These are phyloP conservation scores for Kalanchoe fedtschenkoi DNA, from an alignment of 164 flowering plant genomes.

Conservation along the genomic window DNA sequence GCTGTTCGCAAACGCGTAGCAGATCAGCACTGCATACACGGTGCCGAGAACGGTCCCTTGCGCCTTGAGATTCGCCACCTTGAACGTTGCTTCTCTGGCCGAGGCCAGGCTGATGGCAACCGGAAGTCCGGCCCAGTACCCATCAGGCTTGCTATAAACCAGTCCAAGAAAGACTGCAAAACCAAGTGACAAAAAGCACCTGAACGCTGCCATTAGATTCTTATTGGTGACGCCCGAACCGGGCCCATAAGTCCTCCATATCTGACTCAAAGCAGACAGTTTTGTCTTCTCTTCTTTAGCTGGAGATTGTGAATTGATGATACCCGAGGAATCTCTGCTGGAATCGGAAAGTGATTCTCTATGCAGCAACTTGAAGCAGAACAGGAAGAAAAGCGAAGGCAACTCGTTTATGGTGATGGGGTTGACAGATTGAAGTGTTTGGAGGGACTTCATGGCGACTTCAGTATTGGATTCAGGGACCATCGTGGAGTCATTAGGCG, in stretches of 20 bases:
- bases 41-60: slow-evolving; percentile 86
- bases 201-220: slow-evolving; percentile 51
- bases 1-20: slow-evolving; percentile 45
- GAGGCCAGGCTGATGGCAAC: slow-evolving; percentile 55
- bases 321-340: background rate
- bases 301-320: background rate
- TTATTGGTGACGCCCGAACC: slow-evolving; percentile 7
- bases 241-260: background rate
- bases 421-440: slow-evolving; percentile 26
- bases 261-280: background rate
- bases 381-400: slow-evolving; percentile 67
- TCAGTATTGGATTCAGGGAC: slow-evolving; percentile 28
- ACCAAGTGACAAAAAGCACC: slow-evolving; percentile 60
- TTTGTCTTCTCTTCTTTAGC: background rate
- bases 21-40: slow-evolving; percentile 66
- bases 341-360: slow-evolving; percentile 9
- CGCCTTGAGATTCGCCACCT: slow-evolving; percentile 51
- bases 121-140: slow-evolving; percentile 69
- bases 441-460: slow-evolving; percentile 17
- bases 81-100: slow-evolving; percentile 63
- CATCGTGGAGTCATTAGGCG: slow-evolving; percentile 24
- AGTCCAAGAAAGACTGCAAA: slow-evolving; percentile 60
- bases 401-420: slow-evolving; percentile 25
- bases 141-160: slow-evolving; percentile 51
- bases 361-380: slow-evolving; percentile 51